Evolutionary conservation across 306 rosid species (phyloP), one percentile per base, ranked within the genome.

Genomic region (Dalbergia cultrata): DNA sequence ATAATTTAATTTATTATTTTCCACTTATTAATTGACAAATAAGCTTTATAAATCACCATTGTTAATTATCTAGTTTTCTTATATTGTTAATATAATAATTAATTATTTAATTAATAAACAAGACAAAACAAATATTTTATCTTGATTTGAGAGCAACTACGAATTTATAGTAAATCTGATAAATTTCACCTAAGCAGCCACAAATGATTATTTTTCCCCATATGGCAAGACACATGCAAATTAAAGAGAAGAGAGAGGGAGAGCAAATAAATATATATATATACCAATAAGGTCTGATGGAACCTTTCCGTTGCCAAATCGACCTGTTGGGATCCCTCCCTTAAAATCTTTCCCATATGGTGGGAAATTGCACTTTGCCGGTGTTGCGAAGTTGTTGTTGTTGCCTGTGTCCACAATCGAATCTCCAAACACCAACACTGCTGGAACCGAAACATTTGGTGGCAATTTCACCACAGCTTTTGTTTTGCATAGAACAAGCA

Each of bases 351-450:
- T 33, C 1, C 89, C 89, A 66, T 86, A 86, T 4, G 89, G 89
- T 11, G 65, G 68, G 58, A 70, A 86, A 52, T 86, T 79, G 53
- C 85, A 86, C 17, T 71, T 63, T 5, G 89, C 86, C 1, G 70
- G 8, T 5, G 85, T 86, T 72, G 6, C 4, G 4, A 17, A 12
- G 50, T 79, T 86, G 67, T 85, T 7, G 86, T 93, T 90, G 84
- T 94, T 94, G 80, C 98, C 97, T 0, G 98, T 94, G 49, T 94
- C 98, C 79, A 92, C 77, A 31, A 92, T 88, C 0, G 97, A 92
- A 41, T 92, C 98, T 44, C 98, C 98, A 9, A 94, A 88, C 56
- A 86, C 90, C 0, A 88, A 62, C 4, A 90, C 76, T 5, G 97
- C 98, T 0, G 98, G 92, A 47, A 90, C 37, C 4, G 85, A 35